Base-by-base conservation (phyloP, 73 alveolate species). In the Halteria grandinella region DNA sequence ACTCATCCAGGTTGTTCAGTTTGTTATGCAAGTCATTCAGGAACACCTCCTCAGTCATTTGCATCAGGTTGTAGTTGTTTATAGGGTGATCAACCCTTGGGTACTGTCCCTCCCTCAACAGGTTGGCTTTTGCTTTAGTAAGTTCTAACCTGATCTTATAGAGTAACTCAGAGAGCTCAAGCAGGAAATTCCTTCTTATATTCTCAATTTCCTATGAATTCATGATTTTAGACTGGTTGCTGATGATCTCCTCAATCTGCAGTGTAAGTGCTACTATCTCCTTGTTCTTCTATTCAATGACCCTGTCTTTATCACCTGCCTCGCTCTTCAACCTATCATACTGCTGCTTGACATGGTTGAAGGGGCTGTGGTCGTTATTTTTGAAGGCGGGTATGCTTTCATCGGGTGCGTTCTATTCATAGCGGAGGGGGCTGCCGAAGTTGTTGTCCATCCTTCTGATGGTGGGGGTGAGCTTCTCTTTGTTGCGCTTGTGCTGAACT, bases 311-410 rank as follows among this genome's bases (percentile, higher is more conserved):
- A 4, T 70, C 83, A 2, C 29, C 37, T 5, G 50, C 2, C 25
- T 70, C 83, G 36, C 32, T 70, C 45, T 70, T 70, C 20, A 70
- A 48, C 18, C 25, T 49, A 7, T 70, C 83, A 49, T 28, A 70
- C 1, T 28, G 5, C 5, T 36, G n/a, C 47, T 36, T 5, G 47
- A 11, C 47, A 7, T 11, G n/a, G 11, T 36, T 36, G 47, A 36
- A 11, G n/a, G n/a, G n/a, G n/a, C n/a, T n/a, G n/a, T n/a, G n/a
- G n/a, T n/a, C n/a, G n/a, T n/a, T n/a, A n/a, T n/a, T n/a, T n/a
- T n/a, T n/a, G n/a, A n/a, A n/a, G n/a, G n/a, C n/a, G n/a, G n/a
- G n/a, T n/a, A n/a, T n/a, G n/a, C n/a, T n/a, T n/a, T n/a, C n/a
- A n/a, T n/a, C n/a, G n/a, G n/a, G n/a, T n/a, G n/a, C n/a, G n/a